These are phyloP conservation scores for Mortierella claussenii DNA, from an alignment of 192 early-diverging fungal species.

Conservation along the genomic window DNA sequence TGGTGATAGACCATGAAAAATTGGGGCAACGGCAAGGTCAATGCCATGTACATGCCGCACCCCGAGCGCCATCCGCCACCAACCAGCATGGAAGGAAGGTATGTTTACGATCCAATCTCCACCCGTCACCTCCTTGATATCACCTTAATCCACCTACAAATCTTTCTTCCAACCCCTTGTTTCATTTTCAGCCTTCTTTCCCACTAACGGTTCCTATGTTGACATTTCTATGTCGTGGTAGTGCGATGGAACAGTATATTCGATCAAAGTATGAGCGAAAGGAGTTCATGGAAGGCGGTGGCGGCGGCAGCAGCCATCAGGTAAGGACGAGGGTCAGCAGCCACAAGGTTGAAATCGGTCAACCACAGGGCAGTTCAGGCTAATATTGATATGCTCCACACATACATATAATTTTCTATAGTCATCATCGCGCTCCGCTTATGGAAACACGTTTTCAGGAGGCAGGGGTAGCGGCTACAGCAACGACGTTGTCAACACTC, in stretches of 20 bases:
- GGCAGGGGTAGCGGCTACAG: conserved; percentile 10
- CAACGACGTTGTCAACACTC: conserved; percentile 32
- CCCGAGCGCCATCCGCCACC: conserved; percentile 74
- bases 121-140: background rate
- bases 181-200: background rate
- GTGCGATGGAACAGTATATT: conserved; percentile 89
- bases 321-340: no score
- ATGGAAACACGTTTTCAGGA: conserved; percentile 51
- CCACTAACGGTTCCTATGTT: background rate
- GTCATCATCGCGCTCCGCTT: conserved; percentile 28
- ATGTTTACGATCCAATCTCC: conserved; percentile 7
- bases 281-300: conserved; percentile 65
- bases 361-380: no score
- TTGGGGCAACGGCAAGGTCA: conserved; percentile 76
- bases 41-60: conserved; percentile 75
- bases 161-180: background rate
- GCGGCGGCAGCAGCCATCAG: conserved; percentile 27
- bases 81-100: conserved; percentile 67
- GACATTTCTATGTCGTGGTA: conserved; percentile 17
- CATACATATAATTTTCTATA: no score
- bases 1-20: conserved; percentile 62
- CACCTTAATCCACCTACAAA: no score
- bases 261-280: conserved; percentile 92
- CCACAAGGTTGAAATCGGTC: no score
- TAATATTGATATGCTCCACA: no score